A percentile compares a stretch with the other conserved stretches of the same genome.
phyloP scores from a whole-genome alignment of 2,329 filamentous ascomycete species.

The Diaporthe humulicola region DNA sequence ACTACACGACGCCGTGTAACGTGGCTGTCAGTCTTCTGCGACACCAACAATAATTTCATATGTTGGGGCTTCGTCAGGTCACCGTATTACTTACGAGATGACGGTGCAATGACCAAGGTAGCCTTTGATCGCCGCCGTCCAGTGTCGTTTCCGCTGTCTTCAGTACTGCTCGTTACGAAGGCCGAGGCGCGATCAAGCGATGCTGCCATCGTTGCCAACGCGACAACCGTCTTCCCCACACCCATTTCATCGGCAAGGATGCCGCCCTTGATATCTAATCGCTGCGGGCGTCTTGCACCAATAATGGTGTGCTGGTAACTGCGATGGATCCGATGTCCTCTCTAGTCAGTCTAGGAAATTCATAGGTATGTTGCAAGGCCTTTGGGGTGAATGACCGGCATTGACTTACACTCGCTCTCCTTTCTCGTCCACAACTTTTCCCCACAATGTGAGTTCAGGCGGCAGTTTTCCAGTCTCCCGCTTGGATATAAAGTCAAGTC shows the following conservation, averaged over 20 bases:
- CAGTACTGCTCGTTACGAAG: neutral
- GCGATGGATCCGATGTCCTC: neutral
- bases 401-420: neutral
- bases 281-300: neutral
- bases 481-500: neutral
- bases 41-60: neutral
- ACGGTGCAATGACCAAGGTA: neutral
- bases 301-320: conserved; percentile 4
- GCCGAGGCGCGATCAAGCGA: neutral
- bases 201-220: conserved; percentile 54
- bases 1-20: neutral
- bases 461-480: neutral
- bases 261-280: conserved; percentile 47
- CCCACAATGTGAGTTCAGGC: neutral
- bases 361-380: neutral
- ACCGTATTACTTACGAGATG: neutral
- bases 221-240: conserved; percentile 69
- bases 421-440: neutral
- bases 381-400: neutral
- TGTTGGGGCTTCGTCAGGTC: neutral
- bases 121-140: neutral
- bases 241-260: conserved; percentile 75
- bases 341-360: neutral
- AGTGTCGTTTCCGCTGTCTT: conserved; percentile 44
- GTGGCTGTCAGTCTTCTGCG: neutral